phyloP scores from a whole-genome alignment of 2,329 filamentous ascomycete genomes.

The Pseudonectria foliicola region DNA sequence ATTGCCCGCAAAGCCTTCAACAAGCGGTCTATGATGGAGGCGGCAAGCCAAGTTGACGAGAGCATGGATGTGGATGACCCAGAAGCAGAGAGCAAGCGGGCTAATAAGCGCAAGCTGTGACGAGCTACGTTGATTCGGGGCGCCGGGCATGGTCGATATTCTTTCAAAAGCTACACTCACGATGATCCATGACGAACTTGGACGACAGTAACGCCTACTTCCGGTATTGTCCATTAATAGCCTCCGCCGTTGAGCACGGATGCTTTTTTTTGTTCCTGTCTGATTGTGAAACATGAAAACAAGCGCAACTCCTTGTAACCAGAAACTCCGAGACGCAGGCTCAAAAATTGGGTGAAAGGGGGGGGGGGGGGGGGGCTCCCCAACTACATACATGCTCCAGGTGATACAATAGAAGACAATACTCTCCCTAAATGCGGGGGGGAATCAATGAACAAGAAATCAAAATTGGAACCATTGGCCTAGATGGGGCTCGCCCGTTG shows the following conservation, averaged over 20 bases:
- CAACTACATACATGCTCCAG: constrained; percentile 19
- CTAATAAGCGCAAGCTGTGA: constrained; percentile 48
- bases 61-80: constrained; percentile 52
- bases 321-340: constrained; percentile 13
- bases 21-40: constrained; percentile 36
- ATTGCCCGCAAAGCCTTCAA: constrained; percentile 20
- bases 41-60: constrained; percentile 36
- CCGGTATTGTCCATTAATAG: constrained; percentile 14
- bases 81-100: constrained; percentile 43
- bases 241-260: constrained; percentile 6
- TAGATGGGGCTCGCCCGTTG: no score
- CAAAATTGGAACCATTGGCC: no score
- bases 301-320: constrained; percentile 8
- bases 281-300: constrained; percentile 9
- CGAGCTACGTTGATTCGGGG: background rate
- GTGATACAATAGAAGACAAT: constrained; percentile 15
- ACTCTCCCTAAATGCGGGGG: no score
- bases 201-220: constrained; percentile 17
- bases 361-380: constrained; percentile 1
- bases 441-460: no score
- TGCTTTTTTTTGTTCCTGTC: constrained; percentile 5
- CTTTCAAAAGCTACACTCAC: constrained; percentile 15
- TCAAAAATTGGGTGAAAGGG: constrained; percentile 10
- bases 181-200: constrained; percentile 22
- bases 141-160: constrained; percentile 3